Evolutionary conservation across 495 filamentous ascomycete species (phyloP), one percentile per base, ranked within the genome.

Genomic region (Penicillium paxilli): DNA sequence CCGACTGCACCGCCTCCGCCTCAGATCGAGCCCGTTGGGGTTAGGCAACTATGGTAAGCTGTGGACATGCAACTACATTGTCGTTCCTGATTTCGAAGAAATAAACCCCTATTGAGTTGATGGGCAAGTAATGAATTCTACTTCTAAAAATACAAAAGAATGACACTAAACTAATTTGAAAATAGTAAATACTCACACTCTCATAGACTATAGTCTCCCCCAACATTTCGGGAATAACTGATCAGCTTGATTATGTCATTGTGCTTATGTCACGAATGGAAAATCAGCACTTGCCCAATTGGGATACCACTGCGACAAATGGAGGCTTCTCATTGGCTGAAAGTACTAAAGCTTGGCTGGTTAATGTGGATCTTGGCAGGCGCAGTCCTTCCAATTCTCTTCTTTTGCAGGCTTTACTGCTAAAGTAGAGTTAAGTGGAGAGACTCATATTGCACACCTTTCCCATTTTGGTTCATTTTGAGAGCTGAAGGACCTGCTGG

Each of bases 1-100:
- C 40, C 40, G 40, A 42, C 17, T 42, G 40, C 40, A 42, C 40
- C 21, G 40, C 40, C 40, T 42, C 40, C 40, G 40, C 40, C 40
- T 42, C n/a, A 38, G 20, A 23, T 20, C 40, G 35, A 20, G 35
- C 20, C n/a, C n/a, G 40, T 42, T 42, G 40, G 40, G 38, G 40
- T 23, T 42, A 42, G 40, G 40, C 40, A 22, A 23, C 40, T 9
- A 42, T 42, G 40, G n/a, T 22, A 6, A 42, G 19, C 40, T 23
- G 7, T 16, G 35, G 14, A 19, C 17, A 42, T 21, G 17, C 17
- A 22, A 22, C 40, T 22, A 21, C 40, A 23, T 22, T 22, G 2
- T 22, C 19, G 6, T 23, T 20, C n/a, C n/a, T n/a, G n/a, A n/a
- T n/a, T n/a, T n/a, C n/a, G n/a, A n/a, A n/a, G n/a, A n/a, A n/a